These are phyloP conservation scores for Talaromyces ruber DNA, from an alignment of 495 filamentous ascomycete species.

Conservation along the genomic window DNA sequence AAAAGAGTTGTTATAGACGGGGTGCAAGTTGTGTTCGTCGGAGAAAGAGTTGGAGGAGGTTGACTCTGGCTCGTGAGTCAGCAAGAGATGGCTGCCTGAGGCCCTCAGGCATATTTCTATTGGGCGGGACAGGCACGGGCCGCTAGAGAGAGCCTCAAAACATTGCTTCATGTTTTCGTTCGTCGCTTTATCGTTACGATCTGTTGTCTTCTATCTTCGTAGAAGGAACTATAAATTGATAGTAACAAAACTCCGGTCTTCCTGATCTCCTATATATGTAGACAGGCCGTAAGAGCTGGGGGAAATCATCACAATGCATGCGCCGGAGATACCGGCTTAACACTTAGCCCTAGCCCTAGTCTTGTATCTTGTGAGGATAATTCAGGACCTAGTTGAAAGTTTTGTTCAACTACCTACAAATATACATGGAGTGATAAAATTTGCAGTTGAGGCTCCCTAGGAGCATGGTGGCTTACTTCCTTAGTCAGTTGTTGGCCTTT, in stretches of 20 bases:
- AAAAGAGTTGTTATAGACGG: not conserved
- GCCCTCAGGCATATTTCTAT: not conserved
- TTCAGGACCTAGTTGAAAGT: too few species aligned
- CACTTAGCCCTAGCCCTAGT: not conserved
- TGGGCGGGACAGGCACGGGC: not conserved
- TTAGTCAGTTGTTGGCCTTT: too few species aligned
- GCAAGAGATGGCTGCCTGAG: not conserved
- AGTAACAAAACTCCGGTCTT: too few species aligned
- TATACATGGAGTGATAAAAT: too few species aligned
- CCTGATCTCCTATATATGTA: not conserved
- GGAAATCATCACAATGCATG: not conserved
- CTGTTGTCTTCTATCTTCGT: too few species aligned
- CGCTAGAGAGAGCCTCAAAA: not conserved
- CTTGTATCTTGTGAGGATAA: too few species aligned
- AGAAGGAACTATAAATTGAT: too few species aligned
- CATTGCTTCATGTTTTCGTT: not conserved
- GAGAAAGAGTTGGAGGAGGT: not conserved
- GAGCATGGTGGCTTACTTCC: too few species aligned
- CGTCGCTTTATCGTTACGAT: too few species aligned
- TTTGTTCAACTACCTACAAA: not conserved
- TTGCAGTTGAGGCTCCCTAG: too few species aligned
- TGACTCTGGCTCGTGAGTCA: not conserved
- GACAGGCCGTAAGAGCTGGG: not conserved
- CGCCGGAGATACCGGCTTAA: not conserved
- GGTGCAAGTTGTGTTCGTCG: not conserved